These are phyloP conservation scores for Hordeum vulgare DNA, from an alignment of 176 grass and related monocot species.

Conservation along the genomic window DNA sequence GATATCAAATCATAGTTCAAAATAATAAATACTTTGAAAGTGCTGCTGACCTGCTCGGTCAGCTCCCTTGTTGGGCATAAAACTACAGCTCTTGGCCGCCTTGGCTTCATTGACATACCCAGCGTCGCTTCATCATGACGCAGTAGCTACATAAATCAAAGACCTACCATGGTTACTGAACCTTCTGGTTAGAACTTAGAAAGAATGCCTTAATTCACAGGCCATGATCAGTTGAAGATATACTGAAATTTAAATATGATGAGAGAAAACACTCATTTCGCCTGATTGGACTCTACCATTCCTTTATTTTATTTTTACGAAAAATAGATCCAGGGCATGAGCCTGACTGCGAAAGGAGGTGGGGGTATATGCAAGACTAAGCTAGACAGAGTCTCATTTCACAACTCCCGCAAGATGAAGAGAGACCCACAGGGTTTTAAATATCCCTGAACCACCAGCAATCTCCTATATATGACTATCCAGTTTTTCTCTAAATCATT, in stretches of 20 bases:
- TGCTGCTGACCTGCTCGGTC: slow-evolving; percentile 65
- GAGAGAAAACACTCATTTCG: neutral
- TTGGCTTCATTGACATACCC: slow-evolving; percentile 82
- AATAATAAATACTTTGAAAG: neutral
- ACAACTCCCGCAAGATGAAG: neutral
- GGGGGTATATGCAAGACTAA: neutral
- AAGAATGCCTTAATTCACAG: neutral
- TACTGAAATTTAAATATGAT: neutral
- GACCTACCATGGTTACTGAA: neutral
- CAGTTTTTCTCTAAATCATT: neutral
- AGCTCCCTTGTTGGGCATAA: slow-evolving; percentile 97
- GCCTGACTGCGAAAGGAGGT: neutral
- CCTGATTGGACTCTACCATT: neutral
- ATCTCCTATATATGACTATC: neutral
- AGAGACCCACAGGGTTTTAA: neutral
- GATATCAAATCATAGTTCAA: neutral
- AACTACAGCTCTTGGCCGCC: slow-evolving; percentile 72
- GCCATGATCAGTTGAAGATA: neutral
- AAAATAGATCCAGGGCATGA: neutral
- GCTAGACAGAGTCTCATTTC: neutral
- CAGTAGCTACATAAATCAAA: slow-evolving; percentile 50
- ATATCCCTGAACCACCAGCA: neutral
- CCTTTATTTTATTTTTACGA: neutral
- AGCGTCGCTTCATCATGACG: slow-evolving; percentile 61
- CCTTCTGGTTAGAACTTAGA: neutral